Conservation (phyloP, 768 basidiomycete species). For the Leccinum arenicola region DNA sequence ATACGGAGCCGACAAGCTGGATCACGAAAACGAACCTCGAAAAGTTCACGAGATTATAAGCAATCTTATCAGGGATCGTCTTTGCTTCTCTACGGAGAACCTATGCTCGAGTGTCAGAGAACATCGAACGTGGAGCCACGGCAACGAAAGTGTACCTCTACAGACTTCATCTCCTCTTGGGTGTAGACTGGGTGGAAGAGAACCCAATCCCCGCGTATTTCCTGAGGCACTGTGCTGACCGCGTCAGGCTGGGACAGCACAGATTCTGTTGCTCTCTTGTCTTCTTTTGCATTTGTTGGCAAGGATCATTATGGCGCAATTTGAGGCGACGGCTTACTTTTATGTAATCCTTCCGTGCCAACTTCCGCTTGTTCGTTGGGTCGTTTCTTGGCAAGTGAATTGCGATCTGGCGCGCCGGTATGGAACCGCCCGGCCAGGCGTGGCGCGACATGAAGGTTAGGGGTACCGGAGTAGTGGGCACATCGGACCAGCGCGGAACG, state of each 20-base stretch:
- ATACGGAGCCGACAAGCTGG: conserved; percentile 1
- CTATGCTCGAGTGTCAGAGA: conserved; percentile 34
- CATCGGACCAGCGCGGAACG: conserved; percentile 12
- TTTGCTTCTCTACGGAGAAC: conserved; percentile 67
- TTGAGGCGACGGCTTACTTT: conserved; percentile 18
- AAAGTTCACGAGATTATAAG: conserved; percentile 57
- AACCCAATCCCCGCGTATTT: conserved; percentile 80
- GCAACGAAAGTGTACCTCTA: conserved; percentile 46
- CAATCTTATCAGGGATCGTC: conserved; percentile 72
- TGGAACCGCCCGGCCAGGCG: conserved; percentile 21
- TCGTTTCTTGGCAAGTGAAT: conserved; percentile 23
- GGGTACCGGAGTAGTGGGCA: background rate
- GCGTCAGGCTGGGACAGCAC: conserved; percentile 34
- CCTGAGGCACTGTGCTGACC: conserved; percentile 52
- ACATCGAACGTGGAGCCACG: background rate
- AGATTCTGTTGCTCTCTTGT: conserved; percentile 19
- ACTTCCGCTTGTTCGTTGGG: conserved; percentile 21
- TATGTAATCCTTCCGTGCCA: conserved; percentile 37
- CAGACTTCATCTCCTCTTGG: conserved; percentile 64
- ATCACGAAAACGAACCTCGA: conserved; percentile 36
- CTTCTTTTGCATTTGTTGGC: conserved; percentile 20
- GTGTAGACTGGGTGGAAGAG: conserved; percentile 93
- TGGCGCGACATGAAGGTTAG: background rate
- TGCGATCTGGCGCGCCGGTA: conserved; percentile 21
- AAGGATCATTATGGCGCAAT: background rate